Evolutionary conservation across 2,329 filamentous ascomycete genomes (phyloP), one percentile per base, ranked within the genome.

Genomic region (Huntiella abstrusa): DNA sequence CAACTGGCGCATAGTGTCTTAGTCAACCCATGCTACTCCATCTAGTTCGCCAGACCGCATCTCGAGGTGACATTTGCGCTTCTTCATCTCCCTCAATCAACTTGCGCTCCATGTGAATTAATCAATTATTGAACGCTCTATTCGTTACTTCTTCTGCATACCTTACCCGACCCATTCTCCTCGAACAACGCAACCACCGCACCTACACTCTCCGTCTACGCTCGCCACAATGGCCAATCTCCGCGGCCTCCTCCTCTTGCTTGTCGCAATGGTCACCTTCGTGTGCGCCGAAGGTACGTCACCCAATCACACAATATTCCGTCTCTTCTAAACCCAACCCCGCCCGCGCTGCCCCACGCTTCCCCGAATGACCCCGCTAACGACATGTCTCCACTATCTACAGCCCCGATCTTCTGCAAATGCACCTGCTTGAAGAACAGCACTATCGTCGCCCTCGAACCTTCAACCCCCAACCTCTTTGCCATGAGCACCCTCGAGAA

Each of bases 371-470:
- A 43, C 44, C 43, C 42, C 28, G 33, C 16, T 15, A 40, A 22
- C 40, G 15, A 5, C 10, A 22, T 6, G 19, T 35, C 19, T 39
- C 22, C 35, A 33, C 19, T 33, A 28, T 42, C 13, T 45, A 28
- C 55, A 78, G 74, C 70, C 32, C 69, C 73, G 38, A 74, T 71
- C 2, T 80, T 79, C 58, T 80, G 75, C 66, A 80, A 80, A 67
- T 80, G 75, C 62, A 79, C 73, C 53, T 80, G 75, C 63, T 77
- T 77, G 63, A 73, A 72, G 54, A 79, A 80, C 63, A 76, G 71
- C 65, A 79, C 74, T 53, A 76, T 80, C 55, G 76, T 80, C 56
- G 66, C 70, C 11, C 67, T 78, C 7, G 70, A 58, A 51, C 51
- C 58, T 51, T 49, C 57, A 52, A 44, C 53, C 41, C 40, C 55